These are phyloP conservation scores for Marasmius sp. DNA, from an alignment of 1,284 basidiomycete genomes.

Conservation along the genomic window DNA sequence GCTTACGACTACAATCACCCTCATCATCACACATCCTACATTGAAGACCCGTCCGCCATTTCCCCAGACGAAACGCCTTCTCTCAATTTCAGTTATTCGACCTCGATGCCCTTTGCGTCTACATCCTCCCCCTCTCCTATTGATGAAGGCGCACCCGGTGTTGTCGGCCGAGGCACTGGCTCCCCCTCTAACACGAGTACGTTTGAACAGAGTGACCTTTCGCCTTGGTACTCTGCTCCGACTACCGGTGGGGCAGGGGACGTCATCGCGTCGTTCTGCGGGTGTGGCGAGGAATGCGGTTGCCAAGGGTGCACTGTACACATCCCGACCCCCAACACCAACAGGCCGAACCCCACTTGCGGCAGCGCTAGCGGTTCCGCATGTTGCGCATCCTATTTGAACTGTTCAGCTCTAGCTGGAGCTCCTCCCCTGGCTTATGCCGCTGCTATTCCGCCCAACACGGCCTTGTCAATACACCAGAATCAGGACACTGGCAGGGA, in stretches of 20 bases:
- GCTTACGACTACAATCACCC: constrained; percentile 48
- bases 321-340: constrained; percentile 21
- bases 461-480: constrained; percentile 33
- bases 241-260: constrained; percentile 4
- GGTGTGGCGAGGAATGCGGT: constrained; percentile 52
- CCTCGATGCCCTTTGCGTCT: background rate
- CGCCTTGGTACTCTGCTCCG: constrained; percentile 9
- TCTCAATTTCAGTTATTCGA: too few species aligned
- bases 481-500: background rate
- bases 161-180: background rate
- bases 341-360: constrained; percentile 28
- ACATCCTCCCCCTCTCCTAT: background rate
- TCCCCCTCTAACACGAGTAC: background rate
- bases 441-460: constrained; percentile 25
- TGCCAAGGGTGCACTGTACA: constrained; percentile 57
- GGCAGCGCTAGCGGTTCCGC: constrained; percentile 45
- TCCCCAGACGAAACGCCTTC: background rate
- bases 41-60: background rate
- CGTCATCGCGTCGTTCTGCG: constrained; percentile 36
- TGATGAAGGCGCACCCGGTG: background rate
- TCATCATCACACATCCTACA: constrained; percentile 12
- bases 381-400: constrained; percentile 53
- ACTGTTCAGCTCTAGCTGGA: constrained; percentile 44
- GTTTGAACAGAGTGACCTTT: constrained; percentile 5
- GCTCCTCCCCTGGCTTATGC: constrained; percentile 40